These are phyloP conservation scores for Plasmodium gonderi DNA, from an alignment of 169 alveolate genomes.

Conservation along the genomic window DNA sequence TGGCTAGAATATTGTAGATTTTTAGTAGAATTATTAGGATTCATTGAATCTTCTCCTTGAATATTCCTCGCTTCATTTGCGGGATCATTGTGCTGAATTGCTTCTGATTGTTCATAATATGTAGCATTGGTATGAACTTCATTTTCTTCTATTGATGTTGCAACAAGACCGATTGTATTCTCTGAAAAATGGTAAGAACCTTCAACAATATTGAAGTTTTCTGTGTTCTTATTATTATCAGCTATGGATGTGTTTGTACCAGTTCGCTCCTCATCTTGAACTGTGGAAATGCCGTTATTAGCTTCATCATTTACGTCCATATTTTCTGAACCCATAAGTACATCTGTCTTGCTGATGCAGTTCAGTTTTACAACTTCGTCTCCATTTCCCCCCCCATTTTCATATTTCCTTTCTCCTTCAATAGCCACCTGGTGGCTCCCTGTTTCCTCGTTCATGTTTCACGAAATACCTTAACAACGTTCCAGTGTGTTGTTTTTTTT, in stretches of 20 bases:
- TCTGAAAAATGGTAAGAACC: neutral
- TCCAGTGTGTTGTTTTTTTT: neutral
- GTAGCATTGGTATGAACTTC: no score
- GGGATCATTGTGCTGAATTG: no score
- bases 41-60: no score
- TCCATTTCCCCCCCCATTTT: neutral
- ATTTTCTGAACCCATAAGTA: neutral
- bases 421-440: neutral
- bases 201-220: neutral
- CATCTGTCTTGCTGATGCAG: neutral
- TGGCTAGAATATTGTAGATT: no score
- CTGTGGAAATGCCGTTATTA: neutral
- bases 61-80: no score
- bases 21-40: no score
- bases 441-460: neutral
- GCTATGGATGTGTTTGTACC: neutral
- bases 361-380: neutral
- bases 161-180: neutral
- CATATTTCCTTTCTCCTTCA: neutral
- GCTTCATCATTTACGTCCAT: neutral
- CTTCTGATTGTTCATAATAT: no score
- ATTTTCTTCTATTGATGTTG: no score
- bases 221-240: neutral
- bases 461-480: neutral
- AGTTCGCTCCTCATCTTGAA: neutral